Evolutionary conservation across 495 filamentous ascomycete genomes (phyloP), one percentile per base, ranked within the genome.

Genomic region (Stereocaulon alpinum): DNA sequence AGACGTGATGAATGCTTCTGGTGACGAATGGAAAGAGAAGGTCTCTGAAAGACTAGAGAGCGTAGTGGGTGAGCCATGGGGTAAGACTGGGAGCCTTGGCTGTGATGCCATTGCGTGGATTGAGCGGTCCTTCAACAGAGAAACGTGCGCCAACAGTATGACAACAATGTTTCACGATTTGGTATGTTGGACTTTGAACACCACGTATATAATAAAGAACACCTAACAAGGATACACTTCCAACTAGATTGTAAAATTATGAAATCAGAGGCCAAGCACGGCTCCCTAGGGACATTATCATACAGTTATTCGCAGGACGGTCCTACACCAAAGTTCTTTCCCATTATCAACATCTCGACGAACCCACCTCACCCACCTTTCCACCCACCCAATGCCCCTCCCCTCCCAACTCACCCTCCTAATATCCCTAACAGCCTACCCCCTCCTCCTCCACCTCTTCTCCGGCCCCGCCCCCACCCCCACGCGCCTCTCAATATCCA

Each of bases 11-110:
- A 66, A 66, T 40, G 43, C 43, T 53, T 66, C 64, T 20, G 61
- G 61, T 7, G 64, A 66, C 14, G 57, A 27, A 47, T 63, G 64
- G 32, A 66, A 63, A 18, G 64, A 52, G 30, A 66, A 61, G 7
- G 52, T 61, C 43, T 66, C 61, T 11, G 64, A 63, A 5, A 66
- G 47, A 14, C 50, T 53, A 6, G 61, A 61, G 7, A 66, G 53
- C 11, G 54, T 30, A 9, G 53, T 52, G 20, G 61, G 54, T 6
- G 61, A 61, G 29, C 61, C 64, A 44, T 61, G 42, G 4, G 64
- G 64, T 5, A 66, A 58, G 15, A 62, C 14, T 18, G 63, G 63
- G 11, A 57, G 17, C 40, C 61, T 49, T 53, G 60, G 11, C 14
- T 61, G 18, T 29, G 60, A 51, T 20, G 41, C n/a, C 66, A 77